phyloP scores from a whole-genome alignment of 1,284 basidiomycete species.

The Leccinum subspadiceum region DNA sequence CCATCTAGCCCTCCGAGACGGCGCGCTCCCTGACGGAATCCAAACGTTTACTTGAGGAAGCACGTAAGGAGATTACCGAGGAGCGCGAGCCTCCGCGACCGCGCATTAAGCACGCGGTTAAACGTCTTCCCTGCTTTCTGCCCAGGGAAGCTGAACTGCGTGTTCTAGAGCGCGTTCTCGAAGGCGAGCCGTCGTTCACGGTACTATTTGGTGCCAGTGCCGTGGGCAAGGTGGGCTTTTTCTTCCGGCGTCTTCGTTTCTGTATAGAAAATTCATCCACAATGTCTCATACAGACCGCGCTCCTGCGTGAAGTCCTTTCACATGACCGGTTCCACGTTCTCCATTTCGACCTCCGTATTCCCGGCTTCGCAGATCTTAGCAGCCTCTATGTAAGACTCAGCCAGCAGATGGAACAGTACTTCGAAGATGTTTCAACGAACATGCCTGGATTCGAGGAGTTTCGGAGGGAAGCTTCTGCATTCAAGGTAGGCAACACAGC shows the following conservation, averaged over 20 bases:
- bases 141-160: slow-evolving; percentile 63
- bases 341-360: slow-evolving; percentile 81
- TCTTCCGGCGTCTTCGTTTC: neutral
- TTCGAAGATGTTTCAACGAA: slow-evolving; percentile 62
- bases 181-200: slow-evolving; percentile 74
- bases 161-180: slow-evolving; percentile 60
- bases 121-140: slow-evolving; percentile 70
- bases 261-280: slow-evolving; percentile 6
- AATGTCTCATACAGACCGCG: slow-evolving; percentile 51
- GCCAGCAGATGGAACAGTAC: slow-evolving; percentile 77
- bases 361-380: slow-evolving; percentile 78
- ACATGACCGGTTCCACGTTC: slow-evolving; percentile 64
- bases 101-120: slow-evolving; percentile 75
- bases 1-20: slow-evolving; percentile 41
- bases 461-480: slow-evolving; percentile 69
- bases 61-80: slow-evolving; percentile 68
- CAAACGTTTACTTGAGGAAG: slow-evolving; percentile 70
- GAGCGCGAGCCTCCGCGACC: slow-evolving; percentile 62
- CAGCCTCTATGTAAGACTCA: slow-evolving; percentile 72
- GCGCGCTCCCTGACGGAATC: slow-evolving; percentile 77
- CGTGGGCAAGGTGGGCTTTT: slow-evolving; percentile 62
- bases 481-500: slow-evolving; percentile 58
- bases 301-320: slow-evolving; percentile 75
- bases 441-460: slow-evolving; percentile 68
- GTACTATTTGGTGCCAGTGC: slow-evolving; percentile 79